Percentiles rank a stretch among this genome's conserved stretches.
Evolutionary conservation across 176 grass and related monocot species (phyloP).

Genomic region (Aegilops speltoides): DNA sequence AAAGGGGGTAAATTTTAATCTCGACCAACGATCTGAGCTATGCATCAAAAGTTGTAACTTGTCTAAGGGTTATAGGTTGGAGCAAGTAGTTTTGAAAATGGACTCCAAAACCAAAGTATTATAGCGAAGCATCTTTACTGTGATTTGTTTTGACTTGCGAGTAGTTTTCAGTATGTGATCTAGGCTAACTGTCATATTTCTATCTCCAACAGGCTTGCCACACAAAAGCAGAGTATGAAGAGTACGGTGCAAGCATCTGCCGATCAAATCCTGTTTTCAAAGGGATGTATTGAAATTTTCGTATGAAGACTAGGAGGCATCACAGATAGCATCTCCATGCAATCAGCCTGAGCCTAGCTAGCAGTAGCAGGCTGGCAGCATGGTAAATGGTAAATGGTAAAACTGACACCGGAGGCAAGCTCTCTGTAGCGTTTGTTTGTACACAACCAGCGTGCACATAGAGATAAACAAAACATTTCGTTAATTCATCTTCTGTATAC

Average conservation of each 20-base stretch:
- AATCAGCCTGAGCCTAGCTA: background rate
- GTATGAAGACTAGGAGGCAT: background rate
- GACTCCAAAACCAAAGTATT: background rate
- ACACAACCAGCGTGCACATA: conserved; percentile 37
- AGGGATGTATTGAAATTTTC: conserved; percentile 76
- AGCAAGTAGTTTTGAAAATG: background rate
- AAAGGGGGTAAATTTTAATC: background rate
- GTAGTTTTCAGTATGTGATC: background rate
- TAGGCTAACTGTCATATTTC: background rate
- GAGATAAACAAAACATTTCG: background rate
- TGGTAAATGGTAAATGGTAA: background rate
- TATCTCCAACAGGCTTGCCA: conserved; percentile 71
- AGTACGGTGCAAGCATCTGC: conserved; percentile 95
- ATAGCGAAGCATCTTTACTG: background rate
- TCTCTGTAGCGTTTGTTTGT: conserved; percentile 16
- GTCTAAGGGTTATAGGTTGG: background rate
- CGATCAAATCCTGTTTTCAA: conserved; percentile 94
- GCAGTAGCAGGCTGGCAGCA: conserved; percentile 12
- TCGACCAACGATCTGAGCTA: background rate
- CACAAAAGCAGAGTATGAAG: conserved; percentile 98
- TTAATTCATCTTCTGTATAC: background rate
- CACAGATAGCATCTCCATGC: background rate
- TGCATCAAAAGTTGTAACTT: background rate
- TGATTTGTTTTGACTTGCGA: background rate
- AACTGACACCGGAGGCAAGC: background rate